Evolutionary conservation across 805 yeast genomes (phyloP), one percentile per base, ranked within the genome.

Genomic region (Limtongozyma cylindracea): DNA sequence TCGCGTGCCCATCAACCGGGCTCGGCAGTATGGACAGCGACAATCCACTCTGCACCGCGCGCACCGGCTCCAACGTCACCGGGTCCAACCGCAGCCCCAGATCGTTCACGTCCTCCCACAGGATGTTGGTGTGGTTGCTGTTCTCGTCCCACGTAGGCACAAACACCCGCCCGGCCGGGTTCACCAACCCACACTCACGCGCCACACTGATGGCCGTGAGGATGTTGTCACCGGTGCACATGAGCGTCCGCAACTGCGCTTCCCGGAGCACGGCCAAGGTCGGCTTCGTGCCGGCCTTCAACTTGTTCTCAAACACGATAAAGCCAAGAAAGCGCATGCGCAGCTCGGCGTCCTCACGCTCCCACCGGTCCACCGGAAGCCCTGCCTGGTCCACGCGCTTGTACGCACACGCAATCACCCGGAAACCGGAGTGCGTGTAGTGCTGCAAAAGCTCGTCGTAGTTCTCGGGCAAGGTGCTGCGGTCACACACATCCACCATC

Each of bases 141-240:
- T 31, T 31, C 4, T 31, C 37, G n/a, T 40, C 41, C n/a, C n/a
- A n/a, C n/a, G n/a, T n/a, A n/a, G n/a, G n/a, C n/a, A n/a, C n/a
- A n/a, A n/a, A n/a, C n/a, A n/a, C n/a, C n/a, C n/a, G n/a, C n/a
- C n/a, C n/a, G 15, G 6, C 15, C 6, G 15, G 15, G 3, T 41
- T 42, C 8, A 88, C 43, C 28, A 88, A 49, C 3, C 64, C 68
- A 38, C 91, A 76, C 36, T 84, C 94, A 27, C 65, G 57, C 3
- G 74, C 93, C 10, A 88, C 98, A 43, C 93, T 74, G 11, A 88
- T 62, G 0, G 96, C 98, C 0, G 99, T 88, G 25, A 88, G 49
- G 11, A 88, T 64, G 38, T 88, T 88, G 42, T 88, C 99, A 24
- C 99, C 99, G 1, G 98, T 88, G 43, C 98, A 88, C 98, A 88